These are phyloP conservation scores for Filobasidium floriforme DNA, from an alignment of 768 basidiomycete genomes.

Conservation along the genomic window DNA sequence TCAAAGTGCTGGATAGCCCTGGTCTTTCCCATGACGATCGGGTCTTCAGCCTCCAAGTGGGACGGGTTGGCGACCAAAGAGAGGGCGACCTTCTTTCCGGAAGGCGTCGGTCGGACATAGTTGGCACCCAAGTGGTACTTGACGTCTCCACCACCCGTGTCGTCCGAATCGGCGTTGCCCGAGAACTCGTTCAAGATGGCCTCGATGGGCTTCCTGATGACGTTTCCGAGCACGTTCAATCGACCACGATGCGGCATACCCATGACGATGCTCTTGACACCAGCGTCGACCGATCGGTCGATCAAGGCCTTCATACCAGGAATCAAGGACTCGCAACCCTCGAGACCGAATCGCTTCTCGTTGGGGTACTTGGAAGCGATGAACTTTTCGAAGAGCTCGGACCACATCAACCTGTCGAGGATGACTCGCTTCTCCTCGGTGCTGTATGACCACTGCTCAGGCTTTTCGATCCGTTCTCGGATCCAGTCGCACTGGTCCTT, in stretches of 20 bases:
- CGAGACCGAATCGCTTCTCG: constrained; percentile 98
- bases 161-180: constrained; percentile 60
- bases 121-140: constrained; percentile 98
- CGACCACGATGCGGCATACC: constrained; percentile 99
- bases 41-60: constrained; percentile 93
- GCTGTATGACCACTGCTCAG: constrained; percentile 94
- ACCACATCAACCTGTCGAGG: constrained; percentile 98
- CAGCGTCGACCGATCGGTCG: constrained; percentile 92
- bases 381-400: constrained; percentile 98
- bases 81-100: constrained; percentile 92
- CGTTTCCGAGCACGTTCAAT: constrained; percentile 94
- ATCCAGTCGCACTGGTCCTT: constrained; percentile 99
- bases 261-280: constrained; percentile 90
- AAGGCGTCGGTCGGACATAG: constrained; percentile 94
- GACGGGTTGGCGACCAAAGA: constrained; percentile 98
- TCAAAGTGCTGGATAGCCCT: constrained; percentile 92
- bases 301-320: constrained; percentile 99
- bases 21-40: constrained; percentile 98
- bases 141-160: constrained; percentile 88
- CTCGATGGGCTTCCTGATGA: constrained; percentile 96
- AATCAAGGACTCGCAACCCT: constrained; percentile 93
- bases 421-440: constrained; percentile 99
- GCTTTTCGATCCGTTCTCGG: constrained; percentile 86
- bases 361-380: constrained; percentile 98
- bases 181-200: constrained; percentile 96